These are phyloP conservation scores for Plasmodium gaboni DNA, from an alignment of 169 alveolate genomes.

Conservation along the genomic window DNA sequence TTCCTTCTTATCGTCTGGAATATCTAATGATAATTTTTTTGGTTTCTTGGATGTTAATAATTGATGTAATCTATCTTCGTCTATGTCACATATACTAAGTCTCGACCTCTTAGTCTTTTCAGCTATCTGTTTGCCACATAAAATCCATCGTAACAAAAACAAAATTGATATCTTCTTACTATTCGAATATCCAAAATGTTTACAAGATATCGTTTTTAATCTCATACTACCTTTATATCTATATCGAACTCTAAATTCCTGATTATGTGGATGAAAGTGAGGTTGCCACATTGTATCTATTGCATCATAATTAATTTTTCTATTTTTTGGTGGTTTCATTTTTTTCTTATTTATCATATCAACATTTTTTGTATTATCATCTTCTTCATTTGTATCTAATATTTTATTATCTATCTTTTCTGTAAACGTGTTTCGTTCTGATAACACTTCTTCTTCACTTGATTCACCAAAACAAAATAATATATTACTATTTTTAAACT, in stretches of 20 bases:
- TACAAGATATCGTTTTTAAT: slow-evolving; percentile 81
- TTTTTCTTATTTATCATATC: slow-evolving; percentile 10
- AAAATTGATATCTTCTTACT: slow-evolving; percentile 79
- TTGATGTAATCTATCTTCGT: slow-evolving; percentile 44
- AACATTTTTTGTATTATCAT: not conserved
- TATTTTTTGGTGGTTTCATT: slow-evolving; percentile 32
- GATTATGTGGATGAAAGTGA: slow-evolving; percentile 85
- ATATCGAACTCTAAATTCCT: slow-evolving; percentile 84
- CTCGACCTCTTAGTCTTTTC: slow-evolving; percentile 80
- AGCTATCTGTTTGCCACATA: slow-evolving; percentile 78
- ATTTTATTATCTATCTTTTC: not conserved
- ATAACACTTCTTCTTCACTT: slow-evolving; percentile 54
- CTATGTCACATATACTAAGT: slow-evolving; percentile 57
- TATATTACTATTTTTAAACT: slow-evolving; percentile 39
- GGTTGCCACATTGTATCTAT: slow-evolving; percentile 85
- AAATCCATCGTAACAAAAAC: slow-evolving; percentile 80
- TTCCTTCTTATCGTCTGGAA: not conserved
- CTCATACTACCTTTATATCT: slow-evolving; percentile 84
- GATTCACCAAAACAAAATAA: slow-evolving; percentile 73
- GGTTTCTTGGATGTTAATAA: slow-evolving; percentile 17
- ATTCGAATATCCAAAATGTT: slow-evolving; percentile 77
- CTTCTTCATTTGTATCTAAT: not conserved
- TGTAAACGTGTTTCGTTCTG: slow-evolving; percentile 1
- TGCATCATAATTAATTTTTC: slow-evolving; percentile 75
- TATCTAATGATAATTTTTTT: slow-evolving; percentile 9